phyloP scores from a whole-genome alignment of 192 early-diverging fungal genomes.

The Backusella macrospora region DNA sequence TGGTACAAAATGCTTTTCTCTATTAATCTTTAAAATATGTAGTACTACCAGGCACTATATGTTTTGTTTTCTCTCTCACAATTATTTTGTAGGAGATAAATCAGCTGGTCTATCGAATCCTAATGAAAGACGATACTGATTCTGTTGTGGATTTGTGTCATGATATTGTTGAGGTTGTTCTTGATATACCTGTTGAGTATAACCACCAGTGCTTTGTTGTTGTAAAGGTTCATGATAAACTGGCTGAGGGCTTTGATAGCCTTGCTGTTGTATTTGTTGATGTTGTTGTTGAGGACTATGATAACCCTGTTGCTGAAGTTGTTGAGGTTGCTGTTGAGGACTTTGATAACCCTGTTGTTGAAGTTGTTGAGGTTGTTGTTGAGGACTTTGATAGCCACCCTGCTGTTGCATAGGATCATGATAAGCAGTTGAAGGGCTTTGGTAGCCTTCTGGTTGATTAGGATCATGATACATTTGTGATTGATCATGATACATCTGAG shows the following conservation, averaged over 20 bases:
- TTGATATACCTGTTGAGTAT: neutral
- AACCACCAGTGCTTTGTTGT: neutral
- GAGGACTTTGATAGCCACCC: neutral
- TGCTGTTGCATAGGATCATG: neutral
- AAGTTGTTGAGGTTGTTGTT: neutral
- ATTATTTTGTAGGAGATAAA: conserved; percentile 10
- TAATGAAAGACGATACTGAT: neutral
- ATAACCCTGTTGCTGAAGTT: neutral
- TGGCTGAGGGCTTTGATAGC: neutral
- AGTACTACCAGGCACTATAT: conserved; percentile 10
- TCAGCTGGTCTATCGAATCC: conserved; percentile 6
- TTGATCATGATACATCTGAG: conserved; percentile 3
- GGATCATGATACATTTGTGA: conserved; percentile 13
- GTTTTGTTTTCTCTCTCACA: neutral
- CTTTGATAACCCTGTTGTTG: neutral
- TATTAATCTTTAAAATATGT: neutral
- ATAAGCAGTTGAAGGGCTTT: neutral
- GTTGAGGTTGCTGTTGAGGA: neutral
- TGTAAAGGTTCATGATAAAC: neutral
- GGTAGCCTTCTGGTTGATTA: neutral
- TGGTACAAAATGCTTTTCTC: neutral
- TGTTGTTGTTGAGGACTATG: neutral
- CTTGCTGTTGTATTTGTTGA: too few species aligned
- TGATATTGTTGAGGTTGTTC: conserved; percentile 4
- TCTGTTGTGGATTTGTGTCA: neutral